A percentile compares a stretch with the other conserved stretches of the same genome.
Conservation (phyloP, 1,284 basidiomycete genomes). For the Apiotrichum gamsii region DNA sequence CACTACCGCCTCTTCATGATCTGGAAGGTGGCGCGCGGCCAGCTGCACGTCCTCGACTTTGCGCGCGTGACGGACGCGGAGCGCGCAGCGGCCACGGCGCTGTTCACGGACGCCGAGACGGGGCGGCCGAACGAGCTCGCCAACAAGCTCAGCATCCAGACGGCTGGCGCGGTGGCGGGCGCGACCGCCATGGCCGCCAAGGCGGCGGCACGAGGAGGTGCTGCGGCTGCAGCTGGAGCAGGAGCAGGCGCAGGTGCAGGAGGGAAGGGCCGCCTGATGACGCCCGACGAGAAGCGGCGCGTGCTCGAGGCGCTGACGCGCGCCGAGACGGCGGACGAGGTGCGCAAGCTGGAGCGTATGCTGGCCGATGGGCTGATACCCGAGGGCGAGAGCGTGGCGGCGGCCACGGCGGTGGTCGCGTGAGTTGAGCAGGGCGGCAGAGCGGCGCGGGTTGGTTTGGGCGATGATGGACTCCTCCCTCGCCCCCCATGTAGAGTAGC, state of each 20-base stretch:
- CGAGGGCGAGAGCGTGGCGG: slow-evolving; percentile 33
- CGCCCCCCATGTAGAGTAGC: too few relatives aligned
- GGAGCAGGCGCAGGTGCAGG: slow-evolving; percentile 56
- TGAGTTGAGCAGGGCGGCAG: neutral
- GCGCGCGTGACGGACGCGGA: slow-evolving; percentile 91
- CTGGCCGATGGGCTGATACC: slow-evolving; percentile 80
- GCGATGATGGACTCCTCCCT: too few relatives aligned
- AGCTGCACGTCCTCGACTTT: slow-evolving; percentile 90
- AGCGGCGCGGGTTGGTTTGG: neutral
- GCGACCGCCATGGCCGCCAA: slow-evolving; percentile 45
- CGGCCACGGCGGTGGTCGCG: neutral
- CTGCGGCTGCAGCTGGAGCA: too few relatives aligned
- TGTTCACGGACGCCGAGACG: slow-evolving; percentile 68
- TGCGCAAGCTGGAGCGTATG: slow-evolving; percentile 77
- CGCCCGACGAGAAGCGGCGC: slow-evolving; percentile 81
- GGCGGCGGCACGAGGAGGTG: slow-evolving; percentile 39
- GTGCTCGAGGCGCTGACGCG: slow-evolving; percentile 85
- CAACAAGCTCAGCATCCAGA: slow-evolving; percentile 65
- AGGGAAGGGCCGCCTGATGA: slow-evolving; percentile 67
- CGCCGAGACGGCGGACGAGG: slow-evolving; percentile 85
- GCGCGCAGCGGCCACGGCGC: slow-evolving; percentile 62
- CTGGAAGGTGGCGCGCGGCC: slow-evolving; percentile 51
- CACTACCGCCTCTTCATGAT: slow-evolving; percentile 87
- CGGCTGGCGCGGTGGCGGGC: slow-evolving; percentile 61
- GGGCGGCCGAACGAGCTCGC: slow-evolving; percentile 73